Evolutionary conservation across 2,329 filamentous ascomycete genomes (phyloP), one percentile per base, ranked within the genome.

Genomic region (Aureobasidium sp.): DNA sequence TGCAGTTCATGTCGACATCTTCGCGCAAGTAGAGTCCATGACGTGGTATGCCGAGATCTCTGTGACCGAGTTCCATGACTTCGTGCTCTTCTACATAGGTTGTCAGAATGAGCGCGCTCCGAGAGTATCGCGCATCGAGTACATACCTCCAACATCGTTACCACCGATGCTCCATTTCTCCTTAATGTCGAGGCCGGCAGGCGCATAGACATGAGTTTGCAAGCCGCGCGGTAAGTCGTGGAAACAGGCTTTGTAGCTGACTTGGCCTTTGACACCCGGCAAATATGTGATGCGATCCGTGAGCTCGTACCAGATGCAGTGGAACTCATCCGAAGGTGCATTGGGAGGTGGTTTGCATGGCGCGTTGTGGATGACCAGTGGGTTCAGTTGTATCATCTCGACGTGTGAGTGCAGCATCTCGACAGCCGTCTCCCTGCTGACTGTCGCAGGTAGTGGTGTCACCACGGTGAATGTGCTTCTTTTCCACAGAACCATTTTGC

Each of bases 331-430:
- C 17, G 84, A 77, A 0, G 83, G 78, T 14, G 88, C 86, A 70
- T 86, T 82, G 27, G 80, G 70, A 0, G 90, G 90, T 1, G 89
- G 81, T 51, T 83, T 80, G 74, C 90, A 90, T 36, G 80, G 80
- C 67, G 86, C 82, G 62, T 89, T 83, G 64, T 88, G 85, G 65
- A 88, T 84, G 61, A 96, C 87, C 52, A 95, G 80, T 1, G 91
- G 91, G 73, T 95, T 96, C 62, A 96, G 79, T 71, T 93, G 87
- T 70, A 96, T 95, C 87, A 96, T 95, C 68, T 86, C 86, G 55
- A 81, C 73, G 75, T 95, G 90, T 73, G 88, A 82, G 73, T 91
- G 89, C 36, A 96, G 84, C 67, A 90, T 89, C 60, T 84, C 80
- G 65, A 95, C 73, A 45, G 90, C 89, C n/a, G 84, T 81, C 67